These are phyloP conservation scores for Cornus suecica DNA, from an alignment of 148 eudicot genomes.

Conservation along the genomic window DNA sequence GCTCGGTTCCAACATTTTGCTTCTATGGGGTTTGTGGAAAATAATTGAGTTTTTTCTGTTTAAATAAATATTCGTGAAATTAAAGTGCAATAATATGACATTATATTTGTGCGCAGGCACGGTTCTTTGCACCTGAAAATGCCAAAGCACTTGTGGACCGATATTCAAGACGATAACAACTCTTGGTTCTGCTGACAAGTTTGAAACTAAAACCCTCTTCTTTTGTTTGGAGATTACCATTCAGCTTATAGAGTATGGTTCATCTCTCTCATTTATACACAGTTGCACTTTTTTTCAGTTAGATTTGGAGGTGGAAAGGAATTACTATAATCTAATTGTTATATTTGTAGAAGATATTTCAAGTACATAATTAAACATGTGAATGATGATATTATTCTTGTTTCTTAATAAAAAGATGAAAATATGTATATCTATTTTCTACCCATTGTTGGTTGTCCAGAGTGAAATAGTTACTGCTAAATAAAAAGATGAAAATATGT, in stretches of 20 bases:
- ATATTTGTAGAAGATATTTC: no score
- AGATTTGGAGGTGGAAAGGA: no score
- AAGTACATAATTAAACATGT: no score
- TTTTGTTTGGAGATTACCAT: background rate
- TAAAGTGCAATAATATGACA: background rate
- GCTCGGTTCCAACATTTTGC: background rate
- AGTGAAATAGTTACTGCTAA: no score
- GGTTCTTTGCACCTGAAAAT: constrained; percentile 91
- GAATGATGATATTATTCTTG: no score
- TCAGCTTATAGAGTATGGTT: background rate
- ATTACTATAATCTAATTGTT: no score
- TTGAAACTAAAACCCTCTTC: background rate
- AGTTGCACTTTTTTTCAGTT: no score
- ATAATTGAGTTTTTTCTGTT: background rate
- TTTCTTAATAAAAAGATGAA: no score
- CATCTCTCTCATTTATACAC: no score
- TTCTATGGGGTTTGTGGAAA: background rate
- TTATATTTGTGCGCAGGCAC: constrained; percentile 56
- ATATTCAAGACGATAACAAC: constrained; percentile 48
- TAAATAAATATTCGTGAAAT: background rate
- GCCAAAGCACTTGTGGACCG: constrained; percentile 88
- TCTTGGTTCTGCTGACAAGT: background rate
- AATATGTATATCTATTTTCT: no score
- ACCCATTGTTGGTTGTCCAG: no score
- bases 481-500: no score